A percentile compares a stretch with the other conserved stretches of the same genome.
phyloP scores from a whole-genome alignment of 441 rosid species.

The Adansonia grandidieri region DNA sequence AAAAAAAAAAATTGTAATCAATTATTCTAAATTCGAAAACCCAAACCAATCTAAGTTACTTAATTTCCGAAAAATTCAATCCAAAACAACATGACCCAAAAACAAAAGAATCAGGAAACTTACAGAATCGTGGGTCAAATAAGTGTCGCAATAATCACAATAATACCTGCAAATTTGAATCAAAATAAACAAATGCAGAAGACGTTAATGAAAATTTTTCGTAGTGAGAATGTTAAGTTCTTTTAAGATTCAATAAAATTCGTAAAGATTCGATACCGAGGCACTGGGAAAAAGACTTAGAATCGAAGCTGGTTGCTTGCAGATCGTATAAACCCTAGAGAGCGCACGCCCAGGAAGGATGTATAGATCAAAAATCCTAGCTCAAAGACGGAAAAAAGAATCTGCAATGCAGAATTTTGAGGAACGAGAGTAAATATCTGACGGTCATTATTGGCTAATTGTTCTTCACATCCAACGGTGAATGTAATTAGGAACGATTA shows the following conservation, averaged over 20 bases:
- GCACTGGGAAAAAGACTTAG: slow-evolving; percentile 32
- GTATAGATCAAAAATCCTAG: neutral
- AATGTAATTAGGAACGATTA: too few species aligned
- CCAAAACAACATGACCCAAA: neutral
- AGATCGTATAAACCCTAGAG: slow-evolving; percentile 15
- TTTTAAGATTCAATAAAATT: neutral
- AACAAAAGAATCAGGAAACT: slow-evolving; percentile 31
- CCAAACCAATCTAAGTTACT: neutral
- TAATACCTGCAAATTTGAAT: slow-evolving; percentile 63
- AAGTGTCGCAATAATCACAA: slow-evolving; percentile 97
- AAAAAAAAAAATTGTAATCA: neutral
- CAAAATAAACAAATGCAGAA: neutral
- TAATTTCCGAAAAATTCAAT: neutral
- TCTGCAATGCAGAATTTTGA: too few species aligned
- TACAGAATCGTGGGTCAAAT: slow-evolving; percentile 97
- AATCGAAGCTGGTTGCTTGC: neutral
- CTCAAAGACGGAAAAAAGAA: neutral
- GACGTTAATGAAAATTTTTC: neutral
- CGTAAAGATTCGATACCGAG: slow-evolving; percentile 37
- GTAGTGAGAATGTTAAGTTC: neutral
- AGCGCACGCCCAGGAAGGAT: neutral
- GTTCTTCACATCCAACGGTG: too few species aligned
- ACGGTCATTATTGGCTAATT: too few species aligned
- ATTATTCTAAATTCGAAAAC: neutral
- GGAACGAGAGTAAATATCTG: too few species aligned